These are phyloP conservation scores for Neocallimastix lanati DNA, from an alignment of 192 early-diverging fungal species.

Conservation along the genomic window DNA sequence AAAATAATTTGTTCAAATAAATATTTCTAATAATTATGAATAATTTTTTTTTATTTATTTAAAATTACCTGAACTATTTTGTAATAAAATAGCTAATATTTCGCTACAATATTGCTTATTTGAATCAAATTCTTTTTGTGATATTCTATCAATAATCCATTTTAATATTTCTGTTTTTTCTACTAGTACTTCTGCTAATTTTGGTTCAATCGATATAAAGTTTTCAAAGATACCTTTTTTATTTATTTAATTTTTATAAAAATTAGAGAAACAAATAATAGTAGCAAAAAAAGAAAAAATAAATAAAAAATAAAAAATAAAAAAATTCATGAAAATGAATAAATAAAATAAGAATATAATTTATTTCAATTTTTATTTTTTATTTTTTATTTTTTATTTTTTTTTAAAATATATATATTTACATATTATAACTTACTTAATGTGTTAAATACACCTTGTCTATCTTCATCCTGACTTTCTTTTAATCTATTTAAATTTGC, in stretches of 20 bases:
- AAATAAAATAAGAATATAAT: too few species aligned
- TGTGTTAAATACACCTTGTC: slow-evolving; percentile 67
- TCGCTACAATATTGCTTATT: slow-evolving; percentile 79
- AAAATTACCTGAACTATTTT: slow-evolving; percentile 25
- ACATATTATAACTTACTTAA: slow-evolving; percentile 23
- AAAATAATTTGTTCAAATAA: too few species aligned
- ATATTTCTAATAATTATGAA: too few species aligned
- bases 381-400: too few species aligned
- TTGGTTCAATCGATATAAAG: slow-evolving; percentile 52
- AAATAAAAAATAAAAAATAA: too few species aligned
- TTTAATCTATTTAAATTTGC: slow-evolving; percentile 53
- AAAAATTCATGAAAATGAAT: too few species aligned
- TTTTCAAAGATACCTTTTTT: slow-evolving; percentile 62
- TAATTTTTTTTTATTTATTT: too few species aligned
- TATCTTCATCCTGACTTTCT: slow-evolving; percentile 49
- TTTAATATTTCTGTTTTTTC: slow-evolving; percentile 40
- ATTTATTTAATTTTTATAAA: too few species aligned
- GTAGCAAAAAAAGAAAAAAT: too few species aligned
- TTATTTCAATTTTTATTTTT: too few species aligned
- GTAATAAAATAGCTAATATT: slow-evolving; percentile 65
- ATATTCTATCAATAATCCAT: slow-evolving; percentile 56
- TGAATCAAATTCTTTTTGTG: slow-evolving; percentile 46
- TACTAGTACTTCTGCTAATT: slow-evolving; percentile 43
- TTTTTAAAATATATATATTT: too few species aligned
- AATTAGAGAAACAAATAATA: too few species aligned